Evolutionary conservation across 2,329 filamentous ascomycete species (phyloP), one percentile per base, ranked within the genome.

Genomic region (Dichotomopilus funicola): DNA sequence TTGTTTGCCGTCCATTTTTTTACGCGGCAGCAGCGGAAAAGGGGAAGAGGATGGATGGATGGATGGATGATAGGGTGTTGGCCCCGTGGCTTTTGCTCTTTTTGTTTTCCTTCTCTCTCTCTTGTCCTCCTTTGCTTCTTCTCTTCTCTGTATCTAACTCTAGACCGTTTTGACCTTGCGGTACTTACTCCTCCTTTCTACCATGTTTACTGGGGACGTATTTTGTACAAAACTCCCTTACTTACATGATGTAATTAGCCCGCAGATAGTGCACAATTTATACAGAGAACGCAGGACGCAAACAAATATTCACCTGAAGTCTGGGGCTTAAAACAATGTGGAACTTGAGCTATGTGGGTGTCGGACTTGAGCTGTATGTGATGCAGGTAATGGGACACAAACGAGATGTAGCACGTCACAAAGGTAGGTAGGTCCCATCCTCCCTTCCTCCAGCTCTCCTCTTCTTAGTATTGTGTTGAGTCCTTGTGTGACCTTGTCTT

Each of bases 101-200:
- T 12, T 33, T 38, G 42, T 8, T 46, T 44, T 49, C 27, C 36
- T 50, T 47, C 10, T 33, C 35, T 27, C 19, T 27, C 19, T 27
- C 19, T 27, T 27, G 19, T 27, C 19, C 19, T 27, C 19, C 19
- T 27, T 27, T 27, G 19, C 19, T 27, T 27, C 19, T 27, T 27
- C 19, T 27, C 10, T 53, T 42, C 37, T 55, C 38, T 51, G 33
- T 44, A 53, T 52, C 27, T 56, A 34, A 44, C 49, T 55, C 41
- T 54, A 54, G 50, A 54, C 11, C 19, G 19, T 33, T 38, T 38
- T 45, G 49, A 47, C 54, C 54, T 54, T 57, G 48, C 27, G 51
- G 57, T 56, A 54, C 41, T 31, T 50, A 44, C 42, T 42, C 19
- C 33, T 38, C 36, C 35, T n/a, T 43, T 51, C 50, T 27, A 34